Evolutionary conservation across 768 basidiomycete species (phyloP).

Genomic region (Rhizopogon salebrosus): DNA sequence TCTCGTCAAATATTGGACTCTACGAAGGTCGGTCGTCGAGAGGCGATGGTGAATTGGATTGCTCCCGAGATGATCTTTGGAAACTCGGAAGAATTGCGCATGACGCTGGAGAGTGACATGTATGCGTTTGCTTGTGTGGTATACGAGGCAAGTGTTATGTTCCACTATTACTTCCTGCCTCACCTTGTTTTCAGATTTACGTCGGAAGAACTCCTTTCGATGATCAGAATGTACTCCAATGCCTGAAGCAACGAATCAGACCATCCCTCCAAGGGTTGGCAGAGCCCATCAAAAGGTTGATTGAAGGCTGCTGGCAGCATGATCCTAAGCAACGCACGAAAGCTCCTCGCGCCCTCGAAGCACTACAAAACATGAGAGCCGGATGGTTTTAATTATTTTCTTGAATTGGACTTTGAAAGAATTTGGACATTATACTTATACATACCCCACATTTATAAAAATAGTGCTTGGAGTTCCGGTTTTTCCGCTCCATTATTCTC

Average conservation of each 20-base stretch:
- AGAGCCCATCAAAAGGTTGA: background rate
- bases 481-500: too few species aligned
- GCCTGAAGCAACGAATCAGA: background rate
- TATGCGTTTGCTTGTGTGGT: conserved; percentile 24
- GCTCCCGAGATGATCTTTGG: conserved; percentile 19
- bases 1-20: conserved; percentile 20
- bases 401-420: background rate
- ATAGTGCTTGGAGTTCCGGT: background rate
- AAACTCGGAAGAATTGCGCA: conserved; percentile 4
- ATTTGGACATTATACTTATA: too few species aligned
- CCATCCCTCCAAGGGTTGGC: background rate
- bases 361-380: background rate
- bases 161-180: background rate
- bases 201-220: background rate
- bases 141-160: conserved; percentile 20
- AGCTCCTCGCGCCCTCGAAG: background rate
- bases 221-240: background rate
- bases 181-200: background rate
- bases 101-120: conserved; percentile 15
- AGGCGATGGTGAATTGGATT: conserved; percentile 16
- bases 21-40: conserved; percentile 11
- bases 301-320: background rate
- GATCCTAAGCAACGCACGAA: background rate
- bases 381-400: background rate
- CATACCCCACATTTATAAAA: too few species aligned